These are phyloP conservation scores for Berkeleyomyces basicola DNA, from an alignment of 2,329 filamentous ascomycete species.

Conservation along the genomic window DNA sequence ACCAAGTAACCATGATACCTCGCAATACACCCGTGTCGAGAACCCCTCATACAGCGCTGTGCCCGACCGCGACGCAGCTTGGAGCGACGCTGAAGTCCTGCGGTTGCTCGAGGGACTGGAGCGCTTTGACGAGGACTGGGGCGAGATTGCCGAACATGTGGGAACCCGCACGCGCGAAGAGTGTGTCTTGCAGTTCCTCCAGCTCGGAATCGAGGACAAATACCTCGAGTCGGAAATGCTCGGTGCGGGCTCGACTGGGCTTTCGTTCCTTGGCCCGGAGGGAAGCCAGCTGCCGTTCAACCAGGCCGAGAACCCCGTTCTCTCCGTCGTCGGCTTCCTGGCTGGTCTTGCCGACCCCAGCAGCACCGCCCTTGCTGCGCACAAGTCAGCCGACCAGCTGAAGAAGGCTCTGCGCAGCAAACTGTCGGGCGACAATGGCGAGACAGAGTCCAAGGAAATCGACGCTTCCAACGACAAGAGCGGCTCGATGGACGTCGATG, in stretches of 20 bases:
- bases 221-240: conserved; percentile 63
- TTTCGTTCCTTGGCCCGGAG: conserved; percentile 52
- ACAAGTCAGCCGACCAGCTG: conserved; percentile 73
- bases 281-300: conserved; percentile 76
- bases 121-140: conserved; percentile 91
- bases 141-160: conserved; percentile 79
- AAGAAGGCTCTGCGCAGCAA: conserved; percentile 63
- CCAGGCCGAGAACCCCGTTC: conserved; percentile 86
- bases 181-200: conserved; percentile 90
- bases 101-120: conserved; percentile 81
- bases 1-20: conserved; percentile 58
- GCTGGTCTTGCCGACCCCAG: conserved; percentile 80
- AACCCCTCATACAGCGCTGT: conserved; percentile 67
- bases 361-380: conserved; percentile 79
- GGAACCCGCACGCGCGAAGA: conserved; percentile 84
- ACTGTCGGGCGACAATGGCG: conserved; percentile 39
- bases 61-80: conserved; percentile 71
- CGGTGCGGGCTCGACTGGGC: conserved; percentile 36
- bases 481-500: conserved; percentile 45
- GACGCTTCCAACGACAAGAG: conserved; percentile 32
- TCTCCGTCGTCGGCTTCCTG: conserved; percentile 90
- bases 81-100: conserved; percentile 83
- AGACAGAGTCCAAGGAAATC: neutral
- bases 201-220: conserved; percentile 93
- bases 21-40: conserved; percentile 77